Evolutionary conservation across 1,284 basidiomycete genomes (phyloP), one percentile per base, ranked within the genome.

Genomic region (Agroathelia rolfsii): DNA sequence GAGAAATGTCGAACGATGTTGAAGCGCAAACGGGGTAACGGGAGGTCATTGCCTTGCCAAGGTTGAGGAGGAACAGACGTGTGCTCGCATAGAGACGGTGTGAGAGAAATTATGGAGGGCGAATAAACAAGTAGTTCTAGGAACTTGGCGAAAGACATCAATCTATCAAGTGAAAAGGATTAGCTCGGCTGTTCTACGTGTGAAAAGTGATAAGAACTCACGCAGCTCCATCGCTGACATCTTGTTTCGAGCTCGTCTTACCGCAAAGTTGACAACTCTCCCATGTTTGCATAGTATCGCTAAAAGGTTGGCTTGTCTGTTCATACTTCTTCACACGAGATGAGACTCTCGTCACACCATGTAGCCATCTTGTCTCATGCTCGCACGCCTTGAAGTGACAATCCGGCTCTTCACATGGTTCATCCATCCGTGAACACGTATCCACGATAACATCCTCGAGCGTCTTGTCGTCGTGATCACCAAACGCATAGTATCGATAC

Each of bases 91-190:
- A 75, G 42, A 0, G 58, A 28, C 1, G 64, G 60, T 0, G 54
- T 46, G 10, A 72, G 41, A 0, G 42, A 47, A 36, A 58, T 62
- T 10, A 77, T 36, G 1, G 52, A 36, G 0, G 67, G 58, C 0
- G 77, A 77, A 49, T 80, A 81, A 5, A 78, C 47, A 3, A 81
- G 53, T 2, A 80, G 51, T 49, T 82, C 78, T 9, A 81, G 55
- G 46, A 67, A 81, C 48, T 81, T 83, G 7, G 64, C 72, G 41
- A 73, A 79, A 0, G 78, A 80, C 22, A 70, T 47, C 31, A 67
- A 45, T 44, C 62, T 66, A 35, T 22, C 12, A 13, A 8, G 18
- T n/a, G n/a, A n/a, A n/a, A n/a, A n/a, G n/a, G n/a, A n/a, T n/a
- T n/a, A n/a, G n/a, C n/a, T n/a, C n/a, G n/a, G n/a, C n/a, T n/a